Evolutionary conservation across 805 yeast genomes (phyloP).

Genomic region (Candida vartiovaarae): DNA sequence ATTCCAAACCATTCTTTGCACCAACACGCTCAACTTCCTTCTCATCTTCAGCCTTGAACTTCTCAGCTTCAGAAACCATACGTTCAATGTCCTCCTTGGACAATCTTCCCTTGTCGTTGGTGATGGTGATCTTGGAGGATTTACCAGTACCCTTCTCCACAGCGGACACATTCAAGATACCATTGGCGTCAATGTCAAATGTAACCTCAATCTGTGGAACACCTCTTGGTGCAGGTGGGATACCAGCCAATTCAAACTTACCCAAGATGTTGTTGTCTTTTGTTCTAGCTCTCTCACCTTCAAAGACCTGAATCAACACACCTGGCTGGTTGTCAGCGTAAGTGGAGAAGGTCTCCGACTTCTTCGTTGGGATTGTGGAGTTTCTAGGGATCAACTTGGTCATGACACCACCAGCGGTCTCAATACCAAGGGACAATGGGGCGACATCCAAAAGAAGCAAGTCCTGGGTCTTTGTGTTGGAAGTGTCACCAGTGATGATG

Average conservation of each 20-base stretch:
- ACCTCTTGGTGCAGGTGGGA: conserved; percentile 91
- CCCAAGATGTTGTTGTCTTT: conserved; percentile 89
- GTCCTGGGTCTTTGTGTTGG: conserved; percentile 89
- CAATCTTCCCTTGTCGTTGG: conserved; percentile 91
- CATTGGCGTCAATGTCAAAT: conserved; percentile 79
- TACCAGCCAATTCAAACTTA: conserved; percentile 78
- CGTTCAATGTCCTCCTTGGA: conserved; percentile 91
- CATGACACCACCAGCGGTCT: conserved; percentile 97
- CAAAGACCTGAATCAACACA: conserved; percentile 87
- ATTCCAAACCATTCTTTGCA: conserved; percentile 92
- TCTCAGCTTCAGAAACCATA: conserved; percentile 97
- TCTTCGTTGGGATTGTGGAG: conserved; percentile 92
- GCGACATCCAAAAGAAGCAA: conserved; percentile 88
- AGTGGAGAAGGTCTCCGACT: conserved; percentile 91
- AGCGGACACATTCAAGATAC: conserved; percentile 80
- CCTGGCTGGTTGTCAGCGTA: conserved; percentile 96
- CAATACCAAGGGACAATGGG: conserved; percentile 92
- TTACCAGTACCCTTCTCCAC: conserved; percentile 93
- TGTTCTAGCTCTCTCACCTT: conserved; percentile 94
- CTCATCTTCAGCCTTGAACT: conserved; percentile 76
- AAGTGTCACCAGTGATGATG: conserved; percentile 92
- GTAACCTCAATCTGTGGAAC: conserved; percentile 87
- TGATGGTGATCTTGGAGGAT: conserved; percentile 82
- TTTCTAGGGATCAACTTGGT: conserved; percentile 91
- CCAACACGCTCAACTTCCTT: conserved; percentile 85